A percentile compares a stretch with the other conserved stretches of the same genome.
Conservation (phyloP, 208 protist species). For the Naegleria gruberi region DNA sequence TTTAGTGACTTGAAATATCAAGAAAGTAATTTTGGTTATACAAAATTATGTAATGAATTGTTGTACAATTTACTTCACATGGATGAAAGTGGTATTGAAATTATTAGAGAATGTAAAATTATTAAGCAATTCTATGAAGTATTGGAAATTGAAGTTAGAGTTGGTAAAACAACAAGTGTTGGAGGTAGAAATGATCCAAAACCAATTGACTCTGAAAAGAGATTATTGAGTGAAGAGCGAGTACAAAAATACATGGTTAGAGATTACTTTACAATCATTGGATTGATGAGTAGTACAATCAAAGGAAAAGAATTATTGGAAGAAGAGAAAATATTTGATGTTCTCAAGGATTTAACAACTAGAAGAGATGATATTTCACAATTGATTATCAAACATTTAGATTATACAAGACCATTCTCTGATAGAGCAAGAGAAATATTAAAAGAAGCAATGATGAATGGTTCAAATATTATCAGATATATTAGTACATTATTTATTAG, state of each 20-base stretch:
- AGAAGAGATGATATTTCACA: slow-evolving; percentile 10
- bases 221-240: slow-evolving; percentile 6
- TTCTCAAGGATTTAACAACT: not conserved
- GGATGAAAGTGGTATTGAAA: not conserved
- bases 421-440: not conserved
- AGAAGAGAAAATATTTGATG: not conserved
- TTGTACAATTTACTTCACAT: not conserved
- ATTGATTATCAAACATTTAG: slow-evolving; percentile 13
- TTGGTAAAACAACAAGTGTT: not conserved
- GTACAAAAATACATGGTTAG: not conserved
- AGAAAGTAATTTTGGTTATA: not conserved
- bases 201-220: not conserved
- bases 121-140: not conserved
- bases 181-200: not conserved
- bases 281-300: not conserved
- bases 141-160: not conserved
- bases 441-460: slow-evolving; percentile 12
- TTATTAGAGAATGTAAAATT: not conserved
- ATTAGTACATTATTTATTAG: not conserved
- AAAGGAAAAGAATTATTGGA: not conserved
- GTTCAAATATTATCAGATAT: not conserved
- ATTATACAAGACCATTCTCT: not conserved
- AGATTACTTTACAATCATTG: slow-evolving; percentile 15
- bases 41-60: not conserved
- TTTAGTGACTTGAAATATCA: slow-evolving; percentile 11